Percentiles rank a stretch among this genome's conserved stretches.
phyloP scores from a whole-genome alignment of 1,284 basidiomycete genomes.

The Puccinia polysora region DNA sequence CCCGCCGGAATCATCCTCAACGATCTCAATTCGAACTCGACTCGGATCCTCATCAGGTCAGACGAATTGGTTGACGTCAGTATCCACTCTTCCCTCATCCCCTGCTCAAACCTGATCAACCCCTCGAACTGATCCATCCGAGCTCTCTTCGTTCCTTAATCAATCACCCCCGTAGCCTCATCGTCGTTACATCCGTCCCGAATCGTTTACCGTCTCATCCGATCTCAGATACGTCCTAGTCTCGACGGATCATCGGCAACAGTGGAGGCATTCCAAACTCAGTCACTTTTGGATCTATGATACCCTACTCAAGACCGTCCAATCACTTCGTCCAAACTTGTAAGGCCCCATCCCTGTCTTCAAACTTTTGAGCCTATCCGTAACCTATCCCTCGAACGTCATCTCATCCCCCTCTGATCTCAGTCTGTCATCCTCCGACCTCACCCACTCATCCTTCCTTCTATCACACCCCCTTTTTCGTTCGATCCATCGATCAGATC shows the following conservation, averaged over 20 bases:
- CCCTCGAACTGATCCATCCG: no score
- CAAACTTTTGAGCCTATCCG: no score
- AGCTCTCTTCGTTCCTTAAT: conserved; percentile 29
- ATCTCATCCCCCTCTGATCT: no score
- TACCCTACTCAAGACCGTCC: conserved; percentile 63
- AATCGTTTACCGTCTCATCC: conserved; percentile 71
- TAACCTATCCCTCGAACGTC: neutral
- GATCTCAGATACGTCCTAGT: conserved; percentile 82
- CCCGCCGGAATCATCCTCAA: conserved; percentile 66
- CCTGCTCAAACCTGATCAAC: no score
- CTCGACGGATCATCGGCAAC: conserved; percentile 66
- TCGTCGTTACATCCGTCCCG: conserved; percentile 60
- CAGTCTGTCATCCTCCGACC: no score
- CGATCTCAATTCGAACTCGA: conserved; percentile 71
- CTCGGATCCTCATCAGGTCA: conserved; percentile 60
- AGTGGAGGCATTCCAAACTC: conserved; percentile 86
- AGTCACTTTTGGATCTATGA: conserved; percentile 81
- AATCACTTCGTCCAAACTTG: conserved; percentile 60
- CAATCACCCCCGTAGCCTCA: conserved; percentile 61
- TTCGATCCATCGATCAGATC: neutral
- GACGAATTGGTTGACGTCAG: conserved; percentile 64
- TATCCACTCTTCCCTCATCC: conserved; percentile 44
- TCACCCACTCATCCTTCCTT: neutral
- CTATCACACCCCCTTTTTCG: no score
- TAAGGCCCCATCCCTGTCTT: conserved; percentile 9